Percentiles rank a stretch among this genome's conserved stretches.
These are phyloP conservation scores for Circinella umbellata DNA, from an alignment of 371 early-diverging fungal species.

Conservation along the genomic window DNA sequence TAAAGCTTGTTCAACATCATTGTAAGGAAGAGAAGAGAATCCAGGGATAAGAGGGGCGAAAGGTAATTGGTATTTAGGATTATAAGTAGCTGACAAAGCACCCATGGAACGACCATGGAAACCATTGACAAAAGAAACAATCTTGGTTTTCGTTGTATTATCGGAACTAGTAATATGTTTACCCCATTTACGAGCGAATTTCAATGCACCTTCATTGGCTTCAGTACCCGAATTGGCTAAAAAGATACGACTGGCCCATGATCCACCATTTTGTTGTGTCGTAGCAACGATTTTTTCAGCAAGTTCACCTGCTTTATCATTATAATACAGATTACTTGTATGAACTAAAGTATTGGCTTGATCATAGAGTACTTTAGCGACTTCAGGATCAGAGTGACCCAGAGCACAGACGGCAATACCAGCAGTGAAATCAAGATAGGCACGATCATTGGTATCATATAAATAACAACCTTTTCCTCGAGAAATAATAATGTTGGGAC, in stretches of 20 bases:
- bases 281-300: slow-evolving; percentile 73
- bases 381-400: slow-evolving; percentile 81
- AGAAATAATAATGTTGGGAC: slow-evolving; percentile 66
- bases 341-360: slow-evolving; percentile 84
- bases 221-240: slow-evolving; percentile 93
- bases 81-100: slow-evolving; percentile 89
- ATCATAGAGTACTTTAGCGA: slow-evolving; percentile 71
- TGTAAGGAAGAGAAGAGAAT: slow-evolving; percentile 71
- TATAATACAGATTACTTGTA: slow-evolving; percentile 85
- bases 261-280: slow-evolving; percentile 53
- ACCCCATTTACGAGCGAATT: slow-evolving; percentile 93
- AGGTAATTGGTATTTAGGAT: slow-evolving; percentile 90
- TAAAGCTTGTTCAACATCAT: slow-evolving; percentile 67
- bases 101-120: slow-evolving; percentile 97
- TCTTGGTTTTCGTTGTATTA: slow-evolving; percentile 49
- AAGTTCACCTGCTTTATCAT: slow-evolving; percentile 74
- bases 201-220: slow-evolving; percentile 91
- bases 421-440: slow-evolving; percentile 85
- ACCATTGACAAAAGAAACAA: slow-evolving; percentile 85
- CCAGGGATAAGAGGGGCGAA: slow-evolving; percentile 92
- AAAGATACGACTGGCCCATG: slow-evolving; percentile 71
- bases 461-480: slow-evolving; percentile 82
- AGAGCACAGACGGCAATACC: slow-evolving; percentile 93
- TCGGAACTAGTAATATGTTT: slow-evolving; percentile 49
- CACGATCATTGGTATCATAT: slow-evolving; percentile 73